phyloP scores from a whole-genome alignment of 1,284 basidiomycete species.

The Ganoderma boninense region DNA sequence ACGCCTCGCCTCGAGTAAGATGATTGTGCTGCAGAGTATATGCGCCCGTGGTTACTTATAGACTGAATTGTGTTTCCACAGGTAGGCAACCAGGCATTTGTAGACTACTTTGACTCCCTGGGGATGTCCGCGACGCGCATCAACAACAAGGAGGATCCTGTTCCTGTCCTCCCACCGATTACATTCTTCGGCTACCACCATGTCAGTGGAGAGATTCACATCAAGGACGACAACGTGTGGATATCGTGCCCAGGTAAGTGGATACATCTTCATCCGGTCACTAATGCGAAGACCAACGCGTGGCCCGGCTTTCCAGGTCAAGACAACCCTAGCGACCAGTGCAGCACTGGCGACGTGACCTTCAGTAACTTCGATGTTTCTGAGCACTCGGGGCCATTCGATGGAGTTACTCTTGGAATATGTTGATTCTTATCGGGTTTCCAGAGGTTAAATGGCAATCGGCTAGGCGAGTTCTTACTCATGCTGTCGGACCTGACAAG shows the following conservation, averaged over 20 bases:
- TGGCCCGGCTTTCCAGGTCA: conserved; percentile 49
- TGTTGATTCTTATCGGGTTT: conserved; percentile 42
- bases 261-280: neutral
- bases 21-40: conserved; percentile 11
- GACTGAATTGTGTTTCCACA: conserved; percentile 27
- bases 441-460: too few species aligned
- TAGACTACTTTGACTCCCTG: conserved; percentile 62
- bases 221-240: conserved; percentile 56
- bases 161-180: conserved; percentile 41
- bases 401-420: conserved; percentile 58
- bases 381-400: conserved; percentile 67
- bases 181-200: conserved; percentile 61
- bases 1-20: conserved; percentile 61
- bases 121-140: conserved; percentile 45
- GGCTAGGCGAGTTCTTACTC: too few species aligned
- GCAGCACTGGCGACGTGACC: conserved; percentile 66
- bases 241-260: conserved; percentile 50
- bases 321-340: conserved; percentile 60
- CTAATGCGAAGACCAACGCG: neutral
- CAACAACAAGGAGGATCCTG: conserved; percentile 39
- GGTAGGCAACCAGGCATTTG: conserved; percentile 68
- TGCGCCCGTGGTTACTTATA: neutral
- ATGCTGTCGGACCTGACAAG: too few species aligned
- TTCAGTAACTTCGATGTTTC: conserved; percentile 50
- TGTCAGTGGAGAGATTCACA: conserved; percentile 65